Conservation (phyloP, 2,329 filamentous ascomycete genomes). For the Ophiostoma quercus region DNA sequence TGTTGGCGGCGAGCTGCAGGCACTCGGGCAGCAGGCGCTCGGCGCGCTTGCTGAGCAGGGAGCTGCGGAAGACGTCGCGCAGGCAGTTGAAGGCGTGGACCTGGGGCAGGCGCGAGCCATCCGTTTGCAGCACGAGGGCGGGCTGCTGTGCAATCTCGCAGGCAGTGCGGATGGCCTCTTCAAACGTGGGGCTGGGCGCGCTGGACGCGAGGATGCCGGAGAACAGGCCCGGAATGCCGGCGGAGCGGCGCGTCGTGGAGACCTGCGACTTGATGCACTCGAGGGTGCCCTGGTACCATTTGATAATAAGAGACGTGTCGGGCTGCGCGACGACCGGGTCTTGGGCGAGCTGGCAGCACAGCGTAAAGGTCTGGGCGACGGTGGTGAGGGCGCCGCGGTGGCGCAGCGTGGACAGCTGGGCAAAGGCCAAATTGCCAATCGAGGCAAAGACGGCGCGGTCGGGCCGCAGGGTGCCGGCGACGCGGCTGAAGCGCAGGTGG, state of each 20-base stretch:
- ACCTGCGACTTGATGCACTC: conserved; percentile 67
- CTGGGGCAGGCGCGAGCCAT: conserved; percentile 69
- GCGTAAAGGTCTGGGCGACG: conserved; percentile 79
- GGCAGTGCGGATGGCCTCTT: conserved; percentile 58
- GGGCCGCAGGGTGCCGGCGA: conserved; percentile 44
- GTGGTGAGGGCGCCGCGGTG: conserved; percentile 93
- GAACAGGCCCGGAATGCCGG: conserved; percentile 82
- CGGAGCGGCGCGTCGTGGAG: conserved; percentile 82
- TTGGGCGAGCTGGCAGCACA: conserved; percentile 65
- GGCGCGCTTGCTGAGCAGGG: conserved; percentile 64
- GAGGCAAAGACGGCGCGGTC: conserved; percentile 52
- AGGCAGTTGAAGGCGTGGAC: conserved; percentile 94
- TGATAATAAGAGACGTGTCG: conserved; percentile 45
- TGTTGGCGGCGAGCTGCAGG: conserved; percentile 72
- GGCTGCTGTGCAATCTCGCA: conserved; percentile 53
- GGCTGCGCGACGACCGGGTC: conserved; percentile 37
- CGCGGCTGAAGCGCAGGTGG: conserved; percentile 47
- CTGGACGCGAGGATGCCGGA: conserved; percentile 72
- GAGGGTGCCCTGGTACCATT: conserved; percentile 71
- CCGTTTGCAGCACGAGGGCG: conserved; percentile 51
- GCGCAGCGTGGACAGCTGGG: conserved; percentile 73
- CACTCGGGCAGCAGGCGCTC: conserved; percentile 69
- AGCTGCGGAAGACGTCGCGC: conserved; percentile 85
- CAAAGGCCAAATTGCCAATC: conserved; percentile 71
- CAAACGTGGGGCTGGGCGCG: conserved; percentile 54